phyloP scores from a whole-genome alignment of 345 rosid genomes.

The Syzygium aromaticum region DNA sequence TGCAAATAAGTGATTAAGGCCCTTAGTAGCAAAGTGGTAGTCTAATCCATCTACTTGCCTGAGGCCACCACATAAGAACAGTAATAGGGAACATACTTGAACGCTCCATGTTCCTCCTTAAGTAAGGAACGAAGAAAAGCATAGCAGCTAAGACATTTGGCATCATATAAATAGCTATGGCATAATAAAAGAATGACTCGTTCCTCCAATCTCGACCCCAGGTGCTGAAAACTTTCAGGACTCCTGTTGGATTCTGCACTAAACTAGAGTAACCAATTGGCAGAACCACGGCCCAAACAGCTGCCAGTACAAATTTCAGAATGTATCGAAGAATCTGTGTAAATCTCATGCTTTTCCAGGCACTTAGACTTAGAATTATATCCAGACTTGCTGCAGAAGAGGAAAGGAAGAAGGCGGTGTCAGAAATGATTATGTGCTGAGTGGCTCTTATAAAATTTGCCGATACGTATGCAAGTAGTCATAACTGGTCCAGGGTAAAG shows the following conservation, averaged over 20 bases:
- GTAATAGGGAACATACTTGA: conserved; percentile 74
- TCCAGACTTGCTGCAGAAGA: conserved; percentile 63
- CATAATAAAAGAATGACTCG: conserved; percentile 58
- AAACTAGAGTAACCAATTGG: conserved; percentile 71
- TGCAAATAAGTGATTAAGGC: background rate
- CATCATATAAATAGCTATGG: conserved; percentile 67
- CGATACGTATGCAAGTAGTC: background rate
- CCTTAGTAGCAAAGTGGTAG: background rate
- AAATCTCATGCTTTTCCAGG: conserved; percentile 76
- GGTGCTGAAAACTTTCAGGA: conserved; percentile 54
- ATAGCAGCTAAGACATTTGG: conserved; percentile 70
- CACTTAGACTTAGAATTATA: conserved; percentile 69
- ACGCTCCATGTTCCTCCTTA: conserved; percentile 75
- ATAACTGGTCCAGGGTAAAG: background rate
- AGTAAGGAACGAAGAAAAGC: conserved; percentile 64
- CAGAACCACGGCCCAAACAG: conserved; percentile 75
- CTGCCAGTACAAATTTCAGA: conserved; percentile 69
- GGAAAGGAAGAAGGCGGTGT: background rate
- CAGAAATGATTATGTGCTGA: background rate
- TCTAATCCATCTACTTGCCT: conserved; percentile 38
- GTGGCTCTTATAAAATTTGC: background rate
- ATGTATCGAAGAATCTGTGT: conserved; percentile 75
- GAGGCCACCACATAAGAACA: conserved; percentile 97
- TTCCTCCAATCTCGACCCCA: conserved; percentile 60
- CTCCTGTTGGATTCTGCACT: conserved; percentile 67